A percentile compares a stretch with the other conserved stretches of the same genome.
Evolutionary conservation across 176 grass and related monocot species (phyloP).

Genomic region (Poa annua): DNA sequence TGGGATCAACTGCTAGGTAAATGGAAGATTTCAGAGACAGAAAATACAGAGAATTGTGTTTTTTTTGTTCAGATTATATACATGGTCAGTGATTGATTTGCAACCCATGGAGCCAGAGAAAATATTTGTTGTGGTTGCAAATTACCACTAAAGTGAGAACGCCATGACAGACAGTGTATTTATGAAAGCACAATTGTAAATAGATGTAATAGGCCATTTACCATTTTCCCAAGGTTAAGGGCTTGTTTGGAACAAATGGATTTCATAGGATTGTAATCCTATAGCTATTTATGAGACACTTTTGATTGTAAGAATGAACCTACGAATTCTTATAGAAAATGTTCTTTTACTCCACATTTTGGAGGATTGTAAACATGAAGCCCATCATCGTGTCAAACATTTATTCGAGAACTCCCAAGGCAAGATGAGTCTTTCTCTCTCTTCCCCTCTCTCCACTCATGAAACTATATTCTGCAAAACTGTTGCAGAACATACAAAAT

Average conservation of each 20-base stretch:
- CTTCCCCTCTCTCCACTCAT: background rate
- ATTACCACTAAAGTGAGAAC: background rate
- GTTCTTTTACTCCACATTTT: background rate
- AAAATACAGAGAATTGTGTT: constrained; percentile 20
- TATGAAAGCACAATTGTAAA: constrained; percentile 23
- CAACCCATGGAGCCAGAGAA: background rate
- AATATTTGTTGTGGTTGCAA: background rate
- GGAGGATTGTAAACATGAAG: background rate
- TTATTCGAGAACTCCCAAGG: background rate
- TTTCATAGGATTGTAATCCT: constrained; percentile 18
- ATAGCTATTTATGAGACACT: constrained; percentile 26
- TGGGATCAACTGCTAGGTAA: constrained; percentile 89
- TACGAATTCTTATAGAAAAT: constrained; percentile 14
- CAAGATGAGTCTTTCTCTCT: background rate
- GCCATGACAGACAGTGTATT: background rate
- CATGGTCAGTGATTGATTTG: constrained; percentile 20
- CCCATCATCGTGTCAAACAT: background rate
- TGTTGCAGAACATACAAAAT: background rate
- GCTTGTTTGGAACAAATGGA: background rate
- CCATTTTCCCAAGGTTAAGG: constrained; percentile 14
- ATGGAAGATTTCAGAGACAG: constrained; percentile 49
- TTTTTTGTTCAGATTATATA: constrained; percentile 45
- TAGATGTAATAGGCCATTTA: constrained; percentile 25
- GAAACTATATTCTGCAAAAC: background rate
- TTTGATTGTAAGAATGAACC: constrained; percentile 2